Base-by-base conservation (phyloP, 1,284 basidiomycete genomes). In the Ceratorhiza oryzae-sativae region DNA sequence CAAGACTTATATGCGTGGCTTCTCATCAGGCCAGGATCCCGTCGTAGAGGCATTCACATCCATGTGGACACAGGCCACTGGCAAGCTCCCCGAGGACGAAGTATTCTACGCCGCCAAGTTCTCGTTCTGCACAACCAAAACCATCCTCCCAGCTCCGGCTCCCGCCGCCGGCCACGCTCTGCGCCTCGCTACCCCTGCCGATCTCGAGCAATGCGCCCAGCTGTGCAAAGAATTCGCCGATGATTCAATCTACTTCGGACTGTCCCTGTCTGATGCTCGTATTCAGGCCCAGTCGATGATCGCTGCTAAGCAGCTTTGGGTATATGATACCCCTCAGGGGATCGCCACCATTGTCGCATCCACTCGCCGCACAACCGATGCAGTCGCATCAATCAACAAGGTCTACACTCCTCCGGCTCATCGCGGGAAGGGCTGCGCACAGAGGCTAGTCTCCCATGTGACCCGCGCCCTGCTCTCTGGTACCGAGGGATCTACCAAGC, bases 301-400 rank as follows among this genome's bases (percentile, higher is more conserved):
- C 32, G 68, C 75, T 3, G 81, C 83, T 13, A 68, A 79, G 10
- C 82, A 86, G 71, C 82, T 87, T 1, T 92, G 90, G 90, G 86
- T 91, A 0, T 86, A 88, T 74, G 80, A 83, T 53, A 80, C 87
- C 20, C 73, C 77, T 1, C 62, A 79, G 4, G 65, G 81, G 61
- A 83, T 88, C 36, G 87, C 90, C 0, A 91, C 84, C 18, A 86
- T 92, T 42, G 88, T 88, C 1, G 88, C 88, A 12, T 85, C 84
- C 49, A 89, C 88, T 2, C 81, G 89, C 2, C 85, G 84, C 72
- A 85, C 81, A 45, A 80, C 82, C 2, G 81, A 76, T 10, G 63
- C 49, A 6, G 83, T 87, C 10, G 85, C 85, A 9, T 85, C 86
- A 0, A 88, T 90, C 59, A 88, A 87, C 49, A 90, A 90, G 77